Conservation (phyloP, 768 basidiomycete species). For the Podaxis carcinomalis region DNA sequence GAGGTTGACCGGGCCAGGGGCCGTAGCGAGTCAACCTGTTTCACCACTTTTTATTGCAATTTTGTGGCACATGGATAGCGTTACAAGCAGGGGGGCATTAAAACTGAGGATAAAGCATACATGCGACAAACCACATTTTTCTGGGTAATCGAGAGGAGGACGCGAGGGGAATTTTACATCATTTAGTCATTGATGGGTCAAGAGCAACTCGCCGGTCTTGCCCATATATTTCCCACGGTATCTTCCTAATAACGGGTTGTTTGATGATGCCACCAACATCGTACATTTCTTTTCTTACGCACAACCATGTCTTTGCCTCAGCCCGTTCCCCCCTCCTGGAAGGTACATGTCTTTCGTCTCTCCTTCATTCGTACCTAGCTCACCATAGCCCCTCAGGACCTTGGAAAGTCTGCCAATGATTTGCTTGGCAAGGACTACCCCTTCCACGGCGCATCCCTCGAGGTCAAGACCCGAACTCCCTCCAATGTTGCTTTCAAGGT, state of each 20-base stretch:
- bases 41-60: not conserved
- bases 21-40: not conserved
- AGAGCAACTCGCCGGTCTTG: slow-evolving; percentile 12
- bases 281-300: slow-evolving; percentile 17
- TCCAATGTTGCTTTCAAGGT: slow-evolving; percentile 94
- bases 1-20: no score
- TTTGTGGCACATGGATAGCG: not conserved
- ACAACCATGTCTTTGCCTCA: slow-evolving; percentile 85
- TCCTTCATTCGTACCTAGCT: not conserved
- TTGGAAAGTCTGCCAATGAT: slow-evolving; percentile 97
- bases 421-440: slow-evolving; percentile 90
- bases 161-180: not conserved
- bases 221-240: slow-evolving; percentile 17
- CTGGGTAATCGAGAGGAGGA: not conserved
- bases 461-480: slow-evolving; percentile 87
- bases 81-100: not conserved
- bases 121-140: not conserved
- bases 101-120: not conserved
- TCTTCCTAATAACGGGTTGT: slow-evolving; percentile 13
- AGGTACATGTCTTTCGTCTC: slow-evolving; percentile 45
- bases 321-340: slow-evolving; percentile 96
- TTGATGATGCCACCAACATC: not conserved
- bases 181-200: slow-evolving; percentile 1
- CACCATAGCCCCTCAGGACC: slow-evolving; percentile 53
- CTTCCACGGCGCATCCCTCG: slow-evolving; percentile 66